Evolutionary conservation across 2,329 filamentous ascomycete species (phyloP).

Genomic region (Mycosphaerelloides madeirae): DNA sequence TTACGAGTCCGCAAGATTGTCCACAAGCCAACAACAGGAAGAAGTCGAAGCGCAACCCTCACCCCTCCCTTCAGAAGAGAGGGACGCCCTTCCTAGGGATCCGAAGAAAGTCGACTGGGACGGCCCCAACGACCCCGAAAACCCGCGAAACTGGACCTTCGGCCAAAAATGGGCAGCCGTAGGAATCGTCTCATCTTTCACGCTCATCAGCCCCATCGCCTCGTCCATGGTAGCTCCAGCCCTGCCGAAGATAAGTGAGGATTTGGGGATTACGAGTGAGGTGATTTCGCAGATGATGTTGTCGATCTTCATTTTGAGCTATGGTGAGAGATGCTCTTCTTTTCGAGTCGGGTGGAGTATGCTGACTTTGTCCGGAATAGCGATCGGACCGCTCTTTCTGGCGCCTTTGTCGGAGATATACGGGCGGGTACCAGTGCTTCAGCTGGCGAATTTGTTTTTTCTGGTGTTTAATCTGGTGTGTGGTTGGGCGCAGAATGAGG

Average conservation of each 20-base stretch:
- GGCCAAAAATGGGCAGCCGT: slow-evolving; percentile 27
- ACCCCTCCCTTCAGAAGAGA: no score
- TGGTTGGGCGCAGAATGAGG: no score
- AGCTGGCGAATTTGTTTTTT: no score
- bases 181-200: slow-evolving; percentile 21
- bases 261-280: slow-evolving; percentile 24
- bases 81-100: no score
- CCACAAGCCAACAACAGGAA: no score
- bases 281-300: slow-evolving; percentile 26
- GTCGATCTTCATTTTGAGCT: slow-evolving; percentile 31
- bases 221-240: slow-evolving; percentile 32
- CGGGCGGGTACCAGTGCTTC: no score
- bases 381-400: slow-evolving; percentile 24
- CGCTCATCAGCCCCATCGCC: slow-evolving; percentile 28
- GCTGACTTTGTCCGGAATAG: slow-evolving; percentile 27
- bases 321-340: slow-evolving; percentile 28
- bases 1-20: no score
- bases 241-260: slow-evolving; percentile 17
- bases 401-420: slow-evolving; percentile 28
- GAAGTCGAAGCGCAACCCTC: no score
- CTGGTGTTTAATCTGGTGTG: no score
- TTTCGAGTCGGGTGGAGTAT: slow-evolving; percentile 28
- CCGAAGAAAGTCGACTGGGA: no score
- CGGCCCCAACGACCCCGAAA: neutral
- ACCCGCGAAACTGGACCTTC: neutral